Percentiles rank a stretch among this genome's conserved stretches.
phyloP scores from a whole-genome alignment of 2,329 filamentous ascomycete genomes.

The Drechslera avenae region DNA sequence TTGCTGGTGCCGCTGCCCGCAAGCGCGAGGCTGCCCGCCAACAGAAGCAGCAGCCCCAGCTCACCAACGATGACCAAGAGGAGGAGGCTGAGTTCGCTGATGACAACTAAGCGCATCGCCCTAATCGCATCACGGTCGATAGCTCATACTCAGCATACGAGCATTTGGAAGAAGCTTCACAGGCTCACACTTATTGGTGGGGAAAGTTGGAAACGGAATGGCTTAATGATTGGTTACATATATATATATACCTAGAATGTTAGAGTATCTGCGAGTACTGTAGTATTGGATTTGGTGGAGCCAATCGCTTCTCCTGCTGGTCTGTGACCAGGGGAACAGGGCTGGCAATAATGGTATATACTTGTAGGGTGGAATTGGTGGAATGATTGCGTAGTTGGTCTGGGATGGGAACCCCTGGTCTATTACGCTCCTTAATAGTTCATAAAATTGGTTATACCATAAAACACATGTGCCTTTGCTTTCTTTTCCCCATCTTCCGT shows the following conservation, averaged over 20 bases:
- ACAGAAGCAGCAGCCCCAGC: conserved; percentile 15
- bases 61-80: conserved; percentile 45
- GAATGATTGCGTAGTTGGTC: conserved; percentile 16
- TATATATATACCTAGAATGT: background rate
- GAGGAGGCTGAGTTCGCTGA: conserved; percentile 39
- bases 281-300: too few relatives aligned
- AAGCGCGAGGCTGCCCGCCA: conserved; percentile 25
- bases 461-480: background rate
- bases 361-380: conserved; percentile 2
- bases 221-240: too few relatives aligned
- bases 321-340: conserved; percentile 12
- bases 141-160: background rate
- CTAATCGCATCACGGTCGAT: background rate
- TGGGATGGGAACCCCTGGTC: conserved; percentile 29
- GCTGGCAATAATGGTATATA: background rate
- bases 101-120: conserved; percentile 16
- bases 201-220: too few relatives aligned
- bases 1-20: conserved; percentile 19
- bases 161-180: background rate
- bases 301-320: background rate
- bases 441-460: background rate
- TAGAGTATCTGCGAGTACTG: background rate
- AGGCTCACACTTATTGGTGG: background rate
- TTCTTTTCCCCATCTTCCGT: background rate
- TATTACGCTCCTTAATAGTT: conserved; percentile 26